These are phyloP conservation scores for Punica granatum DNA, from an alignment of 345 rosid species.

Conservation along the genomic window DNA sequence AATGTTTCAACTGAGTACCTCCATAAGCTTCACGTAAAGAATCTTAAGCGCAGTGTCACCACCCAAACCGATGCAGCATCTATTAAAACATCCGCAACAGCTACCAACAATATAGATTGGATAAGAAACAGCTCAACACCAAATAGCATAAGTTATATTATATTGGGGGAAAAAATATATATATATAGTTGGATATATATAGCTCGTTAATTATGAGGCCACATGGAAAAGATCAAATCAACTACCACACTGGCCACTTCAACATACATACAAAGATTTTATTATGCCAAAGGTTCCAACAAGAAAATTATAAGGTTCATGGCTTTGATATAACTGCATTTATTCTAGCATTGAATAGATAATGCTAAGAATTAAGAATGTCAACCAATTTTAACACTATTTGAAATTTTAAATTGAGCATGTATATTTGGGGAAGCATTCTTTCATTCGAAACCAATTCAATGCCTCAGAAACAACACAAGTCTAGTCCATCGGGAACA, in stretches of 20 bases:
- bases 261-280: background rate
- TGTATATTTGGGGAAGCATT: background rate
- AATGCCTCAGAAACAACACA: background rate
- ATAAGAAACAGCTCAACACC: slow-evolving; percentile 15
- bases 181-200: background rate
- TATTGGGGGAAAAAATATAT: background rate
- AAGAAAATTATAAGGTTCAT: background rate
- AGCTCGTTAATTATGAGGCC: background rate
- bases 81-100: slow-evolving; percentile 89
- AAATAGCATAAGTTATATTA: slow-evolving; percentile 8
- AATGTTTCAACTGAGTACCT: slow-evolving; percentile 39
- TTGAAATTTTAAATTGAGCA: background rate
- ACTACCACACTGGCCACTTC: background rate
- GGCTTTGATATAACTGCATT: background rate
- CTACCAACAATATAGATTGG: slow-evolving; percentile 45
- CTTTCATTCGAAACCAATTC: too few species aligned
- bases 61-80: slow-evolving; percentile 92
- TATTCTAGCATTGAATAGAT: background rate
- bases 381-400: background rate
- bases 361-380: background rate
- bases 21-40: slow-evolving; percentile 77
- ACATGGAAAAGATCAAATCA: background rate
- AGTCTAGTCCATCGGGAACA: background rate
- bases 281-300: background rate
- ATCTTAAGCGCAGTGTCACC: slow-evolving; percentile 84